Evolutionary conservation across 371 early-diverging fungal genomes (phyloP).

Genomic region (Actinomortierella wolfii): DNA sequence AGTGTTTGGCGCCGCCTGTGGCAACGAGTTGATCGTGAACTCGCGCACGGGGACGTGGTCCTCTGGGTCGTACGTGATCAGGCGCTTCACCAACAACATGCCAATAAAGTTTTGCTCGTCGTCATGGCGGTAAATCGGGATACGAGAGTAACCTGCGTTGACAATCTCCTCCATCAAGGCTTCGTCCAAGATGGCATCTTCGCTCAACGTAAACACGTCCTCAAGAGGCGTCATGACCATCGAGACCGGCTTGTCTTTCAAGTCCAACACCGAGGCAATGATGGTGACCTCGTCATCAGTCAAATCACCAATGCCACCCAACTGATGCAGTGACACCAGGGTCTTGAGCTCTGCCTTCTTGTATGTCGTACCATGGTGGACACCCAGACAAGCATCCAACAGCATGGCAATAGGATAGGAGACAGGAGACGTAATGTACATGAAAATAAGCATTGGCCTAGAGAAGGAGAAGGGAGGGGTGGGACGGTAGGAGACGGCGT

Average conservation of each 20-base stretch:
- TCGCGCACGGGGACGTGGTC: slow-evolving; percentile 74
- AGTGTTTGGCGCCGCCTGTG: slow-evolving; percentile 72
- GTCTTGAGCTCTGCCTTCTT: slow-evolving; percentile 86
- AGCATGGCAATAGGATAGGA: slow-evolving; percentile 82
- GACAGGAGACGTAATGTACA: slow-evolving; percentile 75
- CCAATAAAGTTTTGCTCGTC: slow-evolving; percentile 80
- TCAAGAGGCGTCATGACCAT: slow-evolving; percentile 88
- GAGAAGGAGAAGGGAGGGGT: background rate
- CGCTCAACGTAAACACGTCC: slow-evolving; percentile 83
- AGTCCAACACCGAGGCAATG: slow-evolving; percentile 88
- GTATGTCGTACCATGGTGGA: slow-evolving; percentile 81
- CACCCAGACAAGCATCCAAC: slow-evolving; percentile 80
- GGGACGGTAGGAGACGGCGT: background rate
- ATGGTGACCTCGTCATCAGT: slow-evolving; percentile 92
- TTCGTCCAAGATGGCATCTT: slow-evolving; percentile 70
- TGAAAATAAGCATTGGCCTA: slow-evolving; percentile 67
- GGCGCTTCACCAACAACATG: slow-evolving; percentile 85
- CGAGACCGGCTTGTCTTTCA: slow-evolving; percentile 83
- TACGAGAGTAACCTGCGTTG: slow-evolving; percentile 85
- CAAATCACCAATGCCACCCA: slow-evolving; percentile 80
- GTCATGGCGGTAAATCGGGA: slow-evolving; percentile 79
- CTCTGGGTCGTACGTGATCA: slow-evolving; percentile 86
- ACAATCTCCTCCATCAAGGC: slow-evolving; percentile 73
- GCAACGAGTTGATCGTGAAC: slow-evolving; percentile 72
- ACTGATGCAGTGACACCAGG: slow-evolving; percentile 86